Evolutionary conservation across 1,284 basidiomycete genomes (phyloP), one percentile per base, ranked within the genome.

Genomic region (Termitomyces sp.): DNA sequence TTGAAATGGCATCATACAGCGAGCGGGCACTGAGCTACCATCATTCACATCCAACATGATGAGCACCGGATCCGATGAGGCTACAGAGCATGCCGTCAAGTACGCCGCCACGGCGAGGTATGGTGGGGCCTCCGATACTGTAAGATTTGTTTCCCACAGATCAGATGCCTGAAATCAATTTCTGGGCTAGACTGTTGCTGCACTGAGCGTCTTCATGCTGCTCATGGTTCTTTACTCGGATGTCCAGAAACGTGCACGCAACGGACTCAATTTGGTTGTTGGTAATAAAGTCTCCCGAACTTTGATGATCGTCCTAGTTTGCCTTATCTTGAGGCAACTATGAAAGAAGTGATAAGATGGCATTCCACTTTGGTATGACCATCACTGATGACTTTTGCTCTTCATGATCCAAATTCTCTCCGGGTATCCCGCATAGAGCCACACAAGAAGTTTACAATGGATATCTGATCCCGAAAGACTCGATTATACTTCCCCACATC

Each of bases 391-490:
- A 9, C 21, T 33, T 28, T 50, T 39, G 28, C 28, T 26, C n/a
- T 30, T 26, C 17, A 1, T 34, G 15, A 26, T 26, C 17, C 8
- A 33, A 50, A 1, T 30, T 17, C 26, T 47, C 31, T 40, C 13
- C 5, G 69, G 69, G 67, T 15, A 55, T 70, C 33, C 64, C 68
- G 3, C 70, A 70, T 57, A 55, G 56, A 12, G 49, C 61, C 0
- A 57, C 51, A 2, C 62, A 65, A 48, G 68, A 70, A 13, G 66
- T 65, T 2, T 67, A 77, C 24, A 54, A 68, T 9, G 75, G 72
- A 2, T 73, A 68, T 56, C 67, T 65, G 28, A 70, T 76, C 8
- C 76, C 75, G 7, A 73, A 75, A 52, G 71, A 69, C n/a, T 59
- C 70, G 0, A 54, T 72, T 17, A 56, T 76, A 2, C 52, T 77